These are phyloP conservation scores for Coniophora puteana DNA, from an alignment of 1,284 basidiomycete genomes.

Conservation along the genomic window DNA sequence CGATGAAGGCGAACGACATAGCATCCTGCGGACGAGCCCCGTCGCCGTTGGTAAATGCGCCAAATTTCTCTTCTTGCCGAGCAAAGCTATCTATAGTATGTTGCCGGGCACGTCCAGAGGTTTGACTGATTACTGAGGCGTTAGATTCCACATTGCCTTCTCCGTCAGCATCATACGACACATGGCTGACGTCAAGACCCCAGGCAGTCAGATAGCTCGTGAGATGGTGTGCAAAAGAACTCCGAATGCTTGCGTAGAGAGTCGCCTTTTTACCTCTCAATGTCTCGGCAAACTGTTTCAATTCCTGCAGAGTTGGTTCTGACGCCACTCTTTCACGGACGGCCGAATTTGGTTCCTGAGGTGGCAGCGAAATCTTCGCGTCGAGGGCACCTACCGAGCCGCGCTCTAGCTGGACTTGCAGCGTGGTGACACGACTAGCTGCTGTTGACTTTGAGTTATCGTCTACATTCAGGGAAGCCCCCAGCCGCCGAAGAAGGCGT, in stretches of 20 bases:
- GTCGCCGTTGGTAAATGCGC: constrained; percentile 16
- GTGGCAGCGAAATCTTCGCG: constrained; percentile 30
- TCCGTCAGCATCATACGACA: constrained; percentile 57
- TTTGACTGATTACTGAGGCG: constrained; percentile 13
- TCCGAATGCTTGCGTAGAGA: constrained; percentile 78
- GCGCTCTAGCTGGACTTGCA: constrained; percentile 52
- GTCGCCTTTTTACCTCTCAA: constrained; percentile 79
- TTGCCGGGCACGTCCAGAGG: constrained; percentile 10
- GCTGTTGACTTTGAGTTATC: constrained; percentile 38
- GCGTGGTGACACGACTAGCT: constrained; percentile 49
- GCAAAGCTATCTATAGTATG: constrained; percentile 13
- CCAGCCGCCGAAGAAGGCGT: constrained; percentile 64
- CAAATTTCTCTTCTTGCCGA: constrained; percentile 16
- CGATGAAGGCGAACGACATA: constrained; percentile 77
- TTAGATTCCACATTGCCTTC: constrained; percentile 30
- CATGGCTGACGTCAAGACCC: constrained; percentile 89
- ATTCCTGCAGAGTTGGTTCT: constrained; percentile 76
- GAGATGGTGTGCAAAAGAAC: constrained; percentile 85
- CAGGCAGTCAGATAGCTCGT: constrained; percentile 90
- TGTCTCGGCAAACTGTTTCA: constrained; percentile 75
- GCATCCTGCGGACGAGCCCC: constrained; percentile 21
- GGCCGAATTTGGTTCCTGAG: constrained; percentile 40
- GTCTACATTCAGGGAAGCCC: constrained; percentile 55
- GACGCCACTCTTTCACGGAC: constrained; percentile 44
- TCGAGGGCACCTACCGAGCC: constrained; percentile 37